Evolutionary conservation across 495 filamentous ascomycete genomes (phyloP), one percentile per base, ranked within the genome.

Genomic region (Parmelia sp.): DNA sequence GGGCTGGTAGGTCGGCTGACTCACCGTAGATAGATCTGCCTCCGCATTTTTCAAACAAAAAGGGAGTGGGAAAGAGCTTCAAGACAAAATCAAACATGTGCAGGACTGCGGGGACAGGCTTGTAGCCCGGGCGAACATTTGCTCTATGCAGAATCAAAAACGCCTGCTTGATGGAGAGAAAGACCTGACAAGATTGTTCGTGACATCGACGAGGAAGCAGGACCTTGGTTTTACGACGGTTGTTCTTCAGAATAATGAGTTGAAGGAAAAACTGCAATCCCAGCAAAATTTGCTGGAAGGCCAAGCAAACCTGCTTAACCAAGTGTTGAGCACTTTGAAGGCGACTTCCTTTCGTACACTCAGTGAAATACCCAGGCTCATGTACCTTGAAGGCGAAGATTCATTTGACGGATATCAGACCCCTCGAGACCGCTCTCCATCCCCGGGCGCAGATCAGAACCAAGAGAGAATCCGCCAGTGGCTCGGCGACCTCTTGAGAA

Each of bases 141-240:
- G 58, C 36, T 60, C 37, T 7, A 60, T 36, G 37, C 58, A 60
- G 37, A 60, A 27, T 17, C 58, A 27, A n/a, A 60, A 21, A n/a
- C 37, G 36, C 27, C 37, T 27, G 21, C 12, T 40, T 10, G 58
- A 19, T 36, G 58, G 37, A 60, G 31, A 19, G 9, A 40, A 19
- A 9, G 42, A 31, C 58, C 9, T 60, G 37, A 51, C 47, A 12
- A 51, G 7, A 12, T 29, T 53, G 12, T 8, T 49, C 3, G 35
- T 47, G n/a, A 36, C 15, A n/a, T 33, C 42, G n/a, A 47, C 45
- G 23, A 40, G 45, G 40, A 53, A 47, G 45, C 60, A 62, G 33
- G 45, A 47, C 47, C 27, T 14, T 19, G 33, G 25, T n/a, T 47
- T 36, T 6, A 47, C 27, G 15, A 47, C 25, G 4, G 45, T 62